These are phyloP conservation scores for Agaricus subrufescens DNA, from an alignment of 768 basidiomycete genomes.

Conservation along the genomic window DNA sequence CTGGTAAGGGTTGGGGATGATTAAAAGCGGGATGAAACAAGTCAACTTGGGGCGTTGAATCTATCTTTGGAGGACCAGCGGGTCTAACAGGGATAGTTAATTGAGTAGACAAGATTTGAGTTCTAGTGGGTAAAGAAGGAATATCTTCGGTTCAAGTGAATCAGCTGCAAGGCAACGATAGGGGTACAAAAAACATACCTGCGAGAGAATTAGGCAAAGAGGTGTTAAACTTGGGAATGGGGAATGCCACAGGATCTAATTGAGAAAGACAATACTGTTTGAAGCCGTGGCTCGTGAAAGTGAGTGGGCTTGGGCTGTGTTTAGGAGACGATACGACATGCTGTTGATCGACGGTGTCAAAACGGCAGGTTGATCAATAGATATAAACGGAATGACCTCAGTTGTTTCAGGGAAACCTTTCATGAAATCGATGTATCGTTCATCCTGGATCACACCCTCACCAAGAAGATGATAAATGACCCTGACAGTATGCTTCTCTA, in stretches of 20 bases:
- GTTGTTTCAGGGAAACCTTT: conserved; percentile 51
- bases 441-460: conserved; percentile 62
- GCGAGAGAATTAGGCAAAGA: conserved; percentile 34
- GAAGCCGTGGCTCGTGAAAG: conserved; percentile 70
- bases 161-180: not conserved
- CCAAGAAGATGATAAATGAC: conserved; percentile 74
- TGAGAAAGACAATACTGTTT: conserved; percentile 69
- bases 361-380: not conserved
- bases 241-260: conserved; percentile 72
- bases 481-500: conserved; percentile 30
- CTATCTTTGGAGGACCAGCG: conserved; percentile 31
- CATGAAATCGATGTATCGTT: conserved; percentile 71
- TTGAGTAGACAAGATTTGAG: conserved; percentile 36
- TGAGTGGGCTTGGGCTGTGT: conserved; percentile 57
- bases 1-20: conserved; percentile 20
- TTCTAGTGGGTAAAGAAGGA: conserved; percentile 42
- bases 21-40: conserved; percentile 34
- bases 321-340: conserved; percentile 71
- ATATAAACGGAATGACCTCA: conserved; percentile 38
- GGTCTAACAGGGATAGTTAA: conserved; percentile 44
- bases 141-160: conserved; percentile 22
- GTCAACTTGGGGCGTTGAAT: conserved; percentile 27
- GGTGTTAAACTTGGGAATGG: conserved; percentile 51
- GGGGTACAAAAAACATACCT: conserved; percentile 20
- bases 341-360: conserved; percentile 30